Evolutionary conservation across 768 basidiomycete species (phyloP).

Genomic region (Suillus alpinus): DNA sequence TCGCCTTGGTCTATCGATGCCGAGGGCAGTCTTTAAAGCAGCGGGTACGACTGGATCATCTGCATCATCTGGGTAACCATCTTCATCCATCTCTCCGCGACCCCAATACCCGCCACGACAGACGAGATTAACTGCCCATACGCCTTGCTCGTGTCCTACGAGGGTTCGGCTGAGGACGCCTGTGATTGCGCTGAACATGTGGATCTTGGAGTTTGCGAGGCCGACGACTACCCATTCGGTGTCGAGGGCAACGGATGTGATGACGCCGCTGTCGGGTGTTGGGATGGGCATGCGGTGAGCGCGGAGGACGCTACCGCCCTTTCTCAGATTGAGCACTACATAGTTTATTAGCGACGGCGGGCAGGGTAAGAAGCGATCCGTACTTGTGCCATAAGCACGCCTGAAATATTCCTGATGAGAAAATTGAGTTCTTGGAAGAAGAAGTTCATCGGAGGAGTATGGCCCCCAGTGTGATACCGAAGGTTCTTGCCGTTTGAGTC

Average conservation of each 20-base stretch:
- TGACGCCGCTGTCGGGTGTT: conserved; percentile 55
- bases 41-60: conserved; percentile 14
- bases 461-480: conserved; percentile 25
- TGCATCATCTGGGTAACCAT: conserved; percentile 8
- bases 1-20: conserved; percentile 34
- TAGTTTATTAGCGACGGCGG: conserved; percentile 1
- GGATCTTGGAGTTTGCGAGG: conserved; percentile 80
- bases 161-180: conserved; percentile 78
- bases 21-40: conserved; percentile 49
- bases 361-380: conserved; percentile 20
- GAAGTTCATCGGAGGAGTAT: conserved; percentile 8
- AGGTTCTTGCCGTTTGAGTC: conserved; percentile 26
- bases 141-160: conserved; percentile 83
- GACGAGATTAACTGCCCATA: conserved; percentile 87
- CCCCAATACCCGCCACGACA: conserved; percentile 55
- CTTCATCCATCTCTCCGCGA: conserved; percentile 7
- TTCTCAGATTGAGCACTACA: conserved; percentile 77
- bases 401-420: conserved; percentile 44
- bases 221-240: conserved; percentile 83
- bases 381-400: conserved; percentile 68
- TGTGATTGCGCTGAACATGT: conserved; percentile 77
- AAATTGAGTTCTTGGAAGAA: conserved; percentile 24
- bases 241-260: conserved; percentile 87
- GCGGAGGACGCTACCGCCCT: conserved; percentile 67
- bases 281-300: conserved; percentile 52